Base-by-base conservation (phyloP, 805 yeast genomes). In the Metschnikowia hibisci region DNA sequence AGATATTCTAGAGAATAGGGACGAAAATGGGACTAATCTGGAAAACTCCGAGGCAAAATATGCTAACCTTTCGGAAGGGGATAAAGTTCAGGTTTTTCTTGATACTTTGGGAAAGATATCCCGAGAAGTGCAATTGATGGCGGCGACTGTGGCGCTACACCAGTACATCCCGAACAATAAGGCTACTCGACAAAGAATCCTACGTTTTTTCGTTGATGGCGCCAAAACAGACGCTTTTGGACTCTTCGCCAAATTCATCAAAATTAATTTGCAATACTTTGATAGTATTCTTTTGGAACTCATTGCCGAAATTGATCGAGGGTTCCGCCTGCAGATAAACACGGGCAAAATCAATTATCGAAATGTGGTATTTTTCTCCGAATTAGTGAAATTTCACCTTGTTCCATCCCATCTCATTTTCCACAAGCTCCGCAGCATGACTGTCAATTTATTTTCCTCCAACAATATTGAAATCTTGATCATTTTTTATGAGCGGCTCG, bases 401-500 rank as follows among this genome's bases (percentile, higher is more conserved):
- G 69, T 88, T 12, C 91, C 95, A 0, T 66, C 72, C n/a, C 82
- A 80, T 60, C 71, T 82, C 45, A 69, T 82, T 10, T 84, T 87
- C 57, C 90, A 88, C 60, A 84, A 83, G 56, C 73, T 89, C 36
- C 71, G 87, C 53, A 64, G 73, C 1, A 64, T 87, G 50, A 76
- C 84, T 2, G 54, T 78, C 42, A 74, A 76, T 41, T 55, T 74
- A 14, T 68, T 74, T 5, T 68, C 73, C 0, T 72, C 80, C 7
- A 74, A 76, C 47, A 86, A 84, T 57, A 74, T 86, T 45, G 95
- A 85, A 52, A 75, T 82, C 6, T 63, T 89, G 43, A 71, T 80
- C 8, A 73, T 82, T n/a, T 64, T 87, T 33, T 82, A 87, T 54
- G 95, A 89, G 53, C 69, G 78, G 29, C 74, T 87, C 52, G 96